These are phyloP conservation scores for Heterobasidion occidentale DNA, from an alignment of 1,284 basidiomycete genomes.

Conservation along the genomic window DNA sequence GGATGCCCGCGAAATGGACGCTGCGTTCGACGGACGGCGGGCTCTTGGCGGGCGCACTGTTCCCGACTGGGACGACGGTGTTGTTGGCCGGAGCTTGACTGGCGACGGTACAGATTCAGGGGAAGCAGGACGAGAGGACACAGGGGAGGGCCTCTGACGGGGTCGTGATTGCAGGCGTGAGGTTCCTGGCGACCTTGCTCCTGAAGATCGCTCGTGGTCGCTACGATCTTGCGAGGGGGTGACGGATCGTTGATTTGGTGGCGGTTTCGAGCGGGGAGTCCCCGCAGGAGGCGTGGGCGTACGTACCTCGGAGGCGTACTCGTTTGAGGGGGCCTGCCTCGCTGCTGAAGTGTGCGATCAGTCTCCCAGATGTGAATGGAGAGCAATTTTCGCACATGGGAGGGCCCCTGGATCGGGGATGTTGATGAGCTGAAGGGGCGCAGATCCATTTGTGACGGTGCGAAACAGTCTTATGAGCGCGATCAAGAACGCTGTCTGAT, in stretches of 20 bases:
- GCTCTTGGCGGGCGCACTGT: conserved; percentile 20
- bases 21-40: conserved; percentile 27
- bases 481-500: conserved; percentile 69
- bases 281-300: conserved; percentile 6
- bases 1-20: conserved; percentile 17
- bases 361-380: neutral
- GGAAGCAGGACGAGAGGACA: conserved; percentile 5
- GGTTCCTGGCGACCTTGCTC: conserved; percentile 1
- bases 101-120: conserved; percentile 9
- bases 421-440: conserved; percentile 47
- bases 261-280: neutral
- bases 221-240: conserved; percentile 3
- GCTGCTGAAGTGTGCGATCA: neutral
- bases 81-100: conserved; percentile 15
- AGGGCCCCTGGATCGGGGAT: conserved; percentile 33
- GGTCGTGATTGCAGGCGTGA: neutral
- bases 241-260: neutral
- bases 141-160: conserved; percentile 5
- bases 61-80: conserved; percentile 13
- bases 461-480: conserved; percentile 67
- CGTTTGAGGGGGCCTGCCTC: neutral
- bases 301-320: conserved; percentile 1
- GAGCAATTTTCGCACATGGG: conserved; percentile 23
- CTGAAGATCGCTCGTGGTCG: conserved; percentile 4
- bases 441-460: conserved; percentile 41